phyloP scores from a whole-genome alignment of 1,284 basidiomycete species.

The Ceratobasidium sp. region DNA sequence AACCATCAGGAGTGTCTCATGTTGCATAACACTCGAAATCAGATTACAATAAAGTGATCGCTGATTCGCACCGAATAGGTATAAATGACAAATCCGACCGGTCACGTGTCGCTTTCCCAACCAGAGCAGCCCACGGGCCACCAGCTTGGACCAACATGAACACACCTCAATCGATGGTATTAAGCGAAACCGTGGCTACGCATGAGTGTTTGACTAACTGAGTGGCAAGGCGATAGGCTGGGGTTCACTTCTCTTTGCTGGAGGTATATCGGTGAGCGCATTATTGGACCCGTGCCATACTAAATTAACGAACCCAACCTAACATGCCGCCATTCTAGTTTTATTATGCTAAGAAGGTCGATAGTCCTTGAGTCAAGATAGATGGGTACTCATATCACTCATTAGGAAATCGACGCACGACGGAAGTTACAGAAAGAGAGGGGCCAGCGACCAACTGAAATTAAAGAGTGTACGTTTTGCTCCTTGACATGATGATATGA shows the following conservation, averaged over 20 bases:
- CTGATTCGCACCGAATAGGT: too few relatives aligned
- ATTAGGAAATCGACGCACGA: conserved; percentile 35
- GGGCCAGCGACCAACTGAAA: conserved; percentile 20
- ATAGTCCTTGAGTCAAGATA: not conserved
- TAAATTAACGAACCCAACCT: not conserved
- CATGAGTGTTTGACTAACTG: not conserved
- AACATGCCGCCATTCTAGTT: conserved; percentile 12
- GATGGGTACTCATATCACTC: not conserved
- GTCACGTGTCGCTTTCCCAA: not conserved
- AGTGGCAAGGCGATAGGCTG: conserved; percentile 24
- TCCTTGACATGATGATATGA: not conserved
- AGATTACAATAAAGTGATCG: too few relatives aligned
- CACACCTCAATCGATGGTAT: conserved; percentile 41
- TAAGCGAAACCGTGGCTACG: not conserved
- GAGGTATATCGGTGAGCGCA: conserved; percentile 26
- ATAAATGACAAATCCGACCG: too few relatives aligned
- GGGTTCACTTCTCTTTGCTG: conserved; percentile 30
- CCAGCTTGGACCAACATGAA: conserved; percentile 5
- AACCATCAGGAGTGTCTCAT: too few relatives aligned
- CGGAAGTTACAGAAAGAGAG: conserved; percentile 29
- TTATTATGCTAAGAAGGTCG: conserved; percentile 39
- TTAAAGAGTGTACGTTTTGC: conserved; percentile 31
- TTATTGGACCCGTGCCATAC: not conserved
- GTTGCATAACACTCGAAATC: too few relatives aligned
- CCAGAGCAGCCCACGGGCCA: not conserved